These are phyloP conservation scores for Phoma herbarum DNA, from an alignment of 2,329 filamentous ascomycete species.

Conservation along the genomic window DNA sequence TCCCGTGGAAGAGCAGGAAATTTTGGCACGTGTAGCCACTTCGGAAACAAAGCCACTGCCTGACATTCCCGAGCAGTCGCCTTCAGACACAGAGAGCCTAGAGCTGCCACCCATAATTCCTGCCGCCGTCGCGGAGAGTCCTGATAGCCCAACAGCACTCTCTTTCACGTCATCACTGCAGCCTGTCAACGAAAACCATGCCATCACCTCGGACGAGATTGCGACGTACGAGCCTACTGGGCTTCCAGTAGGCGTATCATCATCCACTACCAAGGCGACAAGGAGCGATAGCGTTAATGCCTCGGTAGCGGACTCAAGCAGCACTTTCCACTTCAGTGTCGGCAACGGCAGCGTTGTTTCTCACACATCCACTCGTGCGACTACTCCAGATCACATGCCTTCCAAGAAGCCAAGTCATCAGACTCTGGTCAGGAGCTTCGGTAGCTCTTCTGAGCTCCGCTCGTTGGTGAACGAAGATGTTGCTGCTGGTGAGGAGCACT, in stretches of 20 bases:
- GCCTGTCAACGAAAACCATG: slow-evolving; percentile 38
- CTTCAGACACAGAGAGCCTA: slow-evolving; percentile 40
- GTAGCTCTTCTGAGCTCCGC: slow-evolving; percentile 71
- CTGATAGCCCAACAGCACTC: slow-evolving; percentile 42
- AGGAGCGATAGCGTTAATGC: slow-evolving; percentile 72
- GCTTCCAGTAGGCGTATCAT: slow-evolving; percentile 48
- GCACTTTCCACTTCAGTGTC: slow-evolving; percentile 75
- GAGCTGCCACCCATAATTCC: slow-evolving; percentile 35
- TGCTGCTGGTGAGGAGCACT: slow-evolving; percentile 79
- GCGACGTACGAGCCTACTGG: slow-evolving; percentile 37
- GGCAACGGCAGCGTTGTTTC: slow-evolving; percentile 84
- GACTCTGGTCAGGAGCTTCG: slow-evolving; percentile 67
- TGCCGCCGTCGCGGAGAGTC: slow-evolving; percentile 32
- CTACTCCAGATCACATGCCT: slow-evolving; percentile 76
- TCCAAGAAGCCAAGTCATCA: slow-evolving; percentile 65
- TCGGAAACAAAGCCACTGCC: slow-evolving; percentile 74
- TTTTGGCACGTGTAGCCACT: slow-evolving; percentile 54
- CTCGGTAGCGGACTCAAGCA: slow-evolving; percentile 79
- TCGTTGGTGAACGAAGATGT: slow-evolving; percentile 75
- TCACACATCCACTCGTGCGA: slow-evolving; percentile 84
- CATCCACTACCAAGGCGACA: slow-evolving; percentile 38
- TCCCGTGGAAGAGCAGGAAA: slow-evolving; percentile 48
- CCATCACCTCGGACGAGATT: slow-evolving; percentile 26
- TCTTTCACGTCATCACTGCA: slow-evolving; percentile 58
- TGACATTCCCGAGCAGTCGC: slow-evolving; percentile 62